Percentiles rank a stretch among this genome's conserved stretches.
Evolutionary conservation across 495 filamentous ascomycete genomes (phyloP).

Genomic region (Lineolata rhizophorae): DNA sequence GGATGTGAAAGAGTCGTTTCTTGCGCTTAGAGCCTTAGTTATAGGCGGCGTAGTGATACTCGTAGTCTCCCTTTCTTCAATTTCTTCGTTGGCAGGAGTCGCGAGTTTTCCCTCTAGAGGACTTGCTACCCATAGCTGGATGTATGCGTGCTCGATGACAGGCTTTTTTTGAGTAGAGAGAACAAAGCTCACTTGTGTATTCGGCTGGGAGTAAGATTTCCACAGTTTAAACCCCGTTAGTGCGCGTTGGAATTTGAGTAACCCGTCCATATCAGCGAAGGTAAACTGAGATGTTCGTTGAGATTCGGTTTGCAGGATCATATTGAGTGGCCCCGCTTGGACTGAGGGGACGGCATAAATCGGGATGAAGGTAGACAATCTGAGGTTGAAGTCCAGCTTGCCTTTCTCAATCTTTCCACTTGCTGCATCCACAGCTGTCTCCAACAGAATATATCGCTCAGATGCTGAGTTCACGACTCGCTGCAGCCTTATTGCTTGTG

Average conservation of each 20-base stretch:
- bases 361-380: not conserved
- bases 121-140: not conserved
- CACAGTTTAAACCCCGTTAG: not conserved
- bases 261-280: not conserved
- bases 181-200: not conserved
- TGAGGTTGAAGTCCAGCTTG: not conserved
- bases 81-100: no score
- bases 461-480: no score
- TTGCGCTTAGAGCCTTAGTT: no score
- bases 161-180: not conserved
- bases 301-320: constrained; percentile 1
- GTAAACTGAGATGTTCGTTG: not conserved
- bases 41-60: no score
- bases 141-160: not conserved
- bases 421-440: no score
- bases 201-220: not conserved
- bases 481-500: no score
- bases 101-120: not conserved
- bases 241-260: constrained; percentile 1
- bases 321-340: not conserved
- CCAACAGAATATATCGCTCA: no score
- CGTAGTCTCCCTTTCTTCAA: no score
- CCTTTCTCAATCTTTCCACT: no score
- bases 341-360: not conserved
- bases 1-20: no score